Conservation (phyloP, 129 eudicot genomes). For the Tagetes patula region DNA sequence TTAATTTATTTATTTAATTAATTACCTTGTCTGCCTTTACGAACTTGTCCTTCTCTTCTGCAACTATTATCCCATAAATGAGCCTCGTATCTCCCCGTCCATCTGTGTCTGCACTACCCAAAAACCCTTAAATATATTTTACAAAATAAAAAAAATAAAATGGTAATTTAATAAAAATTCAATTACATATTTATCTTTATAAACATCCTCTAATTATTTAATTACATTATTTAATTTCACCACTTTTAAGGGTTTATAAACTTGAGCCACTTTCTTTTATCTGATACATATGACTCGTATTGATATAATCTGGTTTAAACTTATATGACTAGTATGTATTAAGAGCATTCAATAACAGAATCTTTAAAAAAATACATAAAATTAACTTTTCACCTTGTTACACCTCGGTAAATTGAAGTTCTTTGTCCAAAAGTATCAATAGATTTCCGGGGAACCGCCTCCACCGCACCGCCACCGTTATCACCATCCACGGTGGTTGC, state of each 20-base stretch:
- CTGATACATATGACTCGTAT: too few species aligned
- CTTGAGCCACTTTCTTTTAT: too few species aligned
- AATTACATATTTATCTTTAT: too few species aligned
- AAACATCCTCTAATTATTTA: too few species aligned
- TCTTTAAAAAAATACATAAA: neutral
- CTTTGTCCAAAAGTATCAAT: slow-evolving; percentile 92
- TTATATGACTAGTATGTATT: too few species aligned
- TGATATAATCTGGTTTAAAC: too few species aligned
- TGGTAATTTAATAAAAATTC: neutral
- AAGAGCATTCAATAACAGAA: neutral
- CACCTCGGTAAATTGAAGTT: slow-evolving; percentile 97
- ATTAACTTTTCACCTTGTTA: slow-evolving; percentile 57
- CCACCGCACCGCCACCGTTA: slow-evolving; percentile 39
- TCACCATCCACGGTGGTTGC: slow-evolving; percentile 38
- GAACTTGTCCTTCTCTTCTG: slow-evolving; percentile 97
- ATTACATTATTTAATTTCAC: too few species aligned
- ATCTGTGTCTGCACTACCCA: slow-evolving; percentile 73
- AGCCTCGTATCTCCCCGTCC: slow-evolving; percentile 98
- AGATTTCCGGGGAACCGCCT: slow-evolving; percentile 61
- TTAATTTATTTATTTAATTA: neutral
- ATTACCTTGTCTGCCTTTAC: slow-evolving; percentile 94
- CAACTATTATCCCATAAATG: slow-evolving; percentile 99
- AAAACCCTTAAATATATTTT: slow-evolving; percentile 27
- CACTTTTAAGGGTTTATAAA: too few species aligned
- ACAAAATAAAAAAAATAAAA: slow-evolving; percentile 1